Percentiles rank a stretch among this genome's conserved stretches.
phyloP scores from a whole-genome alignment of 805 yeast genomes.

The Myxozyma vanderwaltii region DNA sequence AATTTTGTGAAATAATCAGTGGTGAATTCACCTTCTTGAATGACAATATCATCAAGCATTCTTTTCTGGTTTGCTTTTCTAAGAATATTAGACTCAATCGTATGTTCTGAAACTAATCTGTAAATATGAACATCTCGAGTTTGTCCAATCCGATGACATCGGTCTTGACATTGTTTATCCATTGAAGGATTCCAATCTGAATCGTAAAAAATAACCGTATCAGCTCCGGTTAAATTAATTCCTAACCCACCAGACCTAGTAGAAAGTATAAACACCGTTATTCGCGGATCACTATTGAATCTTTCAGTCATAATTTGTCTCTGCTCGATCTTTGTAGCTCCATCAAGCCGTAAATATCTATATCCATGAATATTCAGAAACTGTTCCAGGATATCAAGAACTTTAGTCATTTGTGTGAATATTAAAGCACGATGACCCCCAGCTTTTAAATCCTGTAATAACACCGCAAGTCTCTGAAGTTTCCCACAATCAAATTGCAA shows the following conservation, averaged over 20 bases:
- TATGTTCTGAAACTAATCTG: slow-evolving; percentile 91
- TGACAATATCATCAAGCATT: slow-evolving; percentile 73
- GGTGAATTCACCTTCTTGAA: slow-evolving; percentile 97
- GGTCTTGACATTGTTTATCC: slow-evolving; percentile 99
- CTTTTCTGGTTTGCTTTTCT: slow-evolving; percentile 80
- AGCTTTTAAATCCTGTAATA: slow-evolving; percentile 74
- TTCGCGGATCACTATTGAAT: slow-evolving; percentile 77
- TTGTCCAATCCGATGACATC: slow-evolving; percentile 99
- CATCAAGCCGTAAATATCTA: slow-evolving; percentile 91
- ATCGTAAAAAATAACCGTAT: slow-evolving; percentile 96
- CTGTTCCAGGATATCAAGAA: slow-evolving; percentile 87
- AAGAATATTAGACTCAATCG: slow-evolving; percentile 93
- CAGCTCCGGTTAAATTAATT: slow-evolving; percentile 96
- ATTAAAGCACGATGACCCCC: slow-evolving; percentile 93
- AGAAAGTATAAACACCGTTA: slow-evolving; percentile 76
- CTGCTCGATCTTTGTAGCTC: slow-evolving; percentile 96
- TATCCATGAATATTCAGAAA: slow-evolving; percentile 93
- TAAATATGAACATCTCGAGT: slow-evolving; percentile 97
- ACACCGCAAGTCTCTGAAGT: slow-evolving; percentile 75
- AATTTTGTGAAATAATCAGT: slow-evolving; percentile 91
- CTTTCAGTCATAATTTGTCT: slow-evolving; percentile 92
- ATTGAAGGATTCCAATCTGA: slow-evolving; percentile 99
- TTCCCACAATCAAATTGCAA: slow-evolving; percentile 97
- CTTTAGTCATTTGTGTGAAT: slow-evolving; percentile 98
- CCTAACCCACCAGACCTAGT: slow-evolving; percentile 99